Evolutionary conservation across 2,329 filamentous ascomycete genomes (phyloP), one percentile per base, ranked within the genome.

Genomic region (Pseudogymnoascus verrucosus): DNA sequence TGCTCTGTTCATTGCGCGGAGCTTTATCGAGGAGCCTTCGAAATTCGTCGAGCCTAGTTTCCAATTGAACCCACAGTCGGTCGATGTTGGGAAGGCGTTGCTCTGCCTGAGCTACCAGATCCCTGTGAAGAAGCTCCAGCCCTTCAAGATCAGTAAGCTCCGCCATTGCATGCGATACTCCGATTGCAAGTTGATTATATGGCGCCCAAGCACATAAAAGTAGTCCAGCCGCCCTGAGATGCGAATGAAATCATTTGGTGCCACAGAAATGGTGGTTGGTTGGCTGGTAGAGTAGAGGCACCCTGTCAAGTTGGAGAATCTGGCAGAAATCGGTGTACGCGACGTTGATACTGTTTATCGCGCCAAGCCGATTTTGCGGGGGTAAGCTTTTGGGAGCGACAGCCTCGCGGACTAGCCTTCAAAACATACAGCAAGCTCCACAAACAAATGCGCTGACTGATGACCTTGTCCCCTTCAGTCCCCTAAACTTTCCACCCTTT

Each of bases 91-190:
- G 82, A 61, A 91, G 76, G 28, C 88, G 85, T 64, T 86, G 84
- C 71, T 95, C 88, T 67, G 85, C 84, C 70, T 95, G 82, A 64
- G 89, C 87, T 69, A 89, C 80, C 66, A 99, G 85, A 78, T 96
- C 92, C 75, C 89, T 86, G 76, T 96, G 90, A 70, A 99, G 86
- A 75, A 86, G 87, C 78, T 93, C 87, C 71, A 98, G 85, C 76
- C 87, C 85, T 73, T 88, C 88, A 73, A 96, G 82, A 72, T 84
- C 85, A 74, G 87, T 87, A 74, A 85, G 79, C 72, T 89, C 87
- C 75, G 88, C 86, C 91, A 95, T 93, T 60, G 64, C 65, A 65
- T 47, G 66, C 61, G 63, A 69, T 71, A 69, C 67, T 69, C 68
- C 66, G 7, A 40, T 61, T 61, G 36, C 59, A 42, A 61, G 51